Evolutionary conservation across 495 filamentous ascomycete species (phyloP), one percentile per base, ranked within the genome.

Genomic region (Aspergillus sclerotiicarbonarius): DNA sequence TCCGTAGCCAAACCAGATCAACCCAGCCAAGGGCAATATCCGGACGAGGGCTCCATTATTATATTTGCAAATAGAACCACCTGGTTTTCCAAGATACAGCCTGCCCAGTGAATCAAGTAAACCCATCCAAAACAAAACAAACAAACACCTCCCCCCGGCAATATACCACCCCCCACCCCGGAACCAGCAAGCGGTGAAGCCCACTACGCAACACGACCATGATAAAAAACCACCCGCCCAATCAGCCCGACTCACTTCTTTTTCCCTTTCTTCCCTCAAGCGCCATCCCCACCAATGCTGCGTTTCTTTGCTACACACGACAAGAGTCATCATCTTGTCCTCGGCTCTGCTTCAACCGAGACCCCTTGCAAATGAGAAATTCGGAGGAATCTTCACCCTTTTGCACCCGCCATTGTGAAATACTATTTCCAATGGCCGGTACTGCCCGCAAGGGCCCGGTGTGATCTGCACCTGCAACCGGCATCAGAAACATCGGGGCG

Each of bases 251-350:
- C 58, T 35, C 53, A 59, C 54, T 37, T 51, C 50, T 68, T 61
- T 62, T 63, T 68, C 70, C 72, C 75, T 68, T 69, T 69, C 76
- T 73, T 71, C 59, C 77, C 60, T 72, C 80, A 91, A 90, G 88
- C 85, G 87, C 87, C 90, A 84, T 87, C 93, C 90, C 87, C 86
- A 82, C 85, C 91, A 96, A 91, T 83, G 91, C 92, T 90, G 91
- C 91, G 90, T 94, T 96, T 98, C 92, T 95, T 94, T 96, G 92
- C 91, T 84, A 92, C 93, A 91, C 80, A 96, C 89, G 83, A 67
- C 72, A 70, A 74, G 70, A 63, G 56, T 7, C 51, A 32, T 62
- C 61, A 58, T 45, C 18, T 30, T 45, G 33, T 41, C 44, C 58
- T 55, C 20, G 18, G 21, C 1, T 1, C 18, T 47, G 18, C 1